phyloP scores from a whole-genome alignment of 176 grass and related monocot genomes.

The Eleusine coracana region DNA sequence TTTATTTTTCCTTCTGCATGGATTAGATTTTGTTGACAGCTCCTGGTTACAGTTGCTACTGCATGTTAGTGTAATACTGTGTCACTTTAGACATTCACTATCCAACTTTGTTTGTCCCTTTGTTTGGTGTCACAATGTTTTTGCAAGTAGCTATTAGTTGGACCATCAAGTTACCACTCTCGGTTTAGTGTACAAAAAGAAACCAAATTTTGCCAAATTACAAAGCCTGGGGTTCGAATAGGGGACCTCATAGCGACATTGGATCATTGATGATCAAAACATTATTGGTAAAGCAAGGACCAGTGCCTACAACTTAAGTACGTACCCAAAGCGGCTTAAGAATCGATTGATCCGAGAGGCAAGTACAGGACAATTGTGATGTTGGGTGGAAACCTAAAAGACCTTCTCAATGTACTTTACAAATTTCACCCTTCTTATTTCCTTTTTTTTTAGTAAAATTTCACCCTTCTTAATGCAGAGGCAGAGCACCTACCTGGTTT shows the following conservation, averaged over 20 bases:
- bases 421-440: too few relatives aligned
- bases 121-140: not conserved
- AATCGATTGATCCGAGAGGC: not conserved
- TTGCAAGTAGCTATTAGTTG: not conserved
- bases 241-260: not conserved
- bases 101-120: too few relatives aligned
- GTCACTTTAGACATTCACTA: too few relatives aligned
- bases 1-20: too few relatives aligned
- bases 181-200: not conserved
- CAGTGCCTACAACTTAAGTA: conserved; percentile 29
- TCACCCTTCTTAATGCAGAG: too few relatives aligned
- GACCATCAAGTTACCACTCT: not conserved
- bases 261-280: conserved; percentile 46
- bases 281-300: conserved; percentile 51
- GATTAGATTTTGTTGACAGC: too few relatives aligned
- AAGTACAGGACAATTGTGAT: not conserved
- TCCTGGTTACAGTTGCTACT: too few relatives aligned
- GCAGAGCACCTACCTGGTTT: too few relatives aligned
- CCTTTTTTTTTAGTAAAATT: too few relatives aligned
- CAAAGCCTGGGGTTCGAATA: not conserved
- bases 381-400: too few relatives aligned
- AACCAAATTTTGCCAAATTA: not conserved
- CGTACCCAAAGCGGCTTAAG: conserved; percentile 9
- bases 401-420: too few relatives aligned
- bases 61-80: too few relatives aligned